phyloP scores from a whole-genome alignment of 2,329 filamentous ascomycete species.

The Trichoderma polysporum region DNA sequence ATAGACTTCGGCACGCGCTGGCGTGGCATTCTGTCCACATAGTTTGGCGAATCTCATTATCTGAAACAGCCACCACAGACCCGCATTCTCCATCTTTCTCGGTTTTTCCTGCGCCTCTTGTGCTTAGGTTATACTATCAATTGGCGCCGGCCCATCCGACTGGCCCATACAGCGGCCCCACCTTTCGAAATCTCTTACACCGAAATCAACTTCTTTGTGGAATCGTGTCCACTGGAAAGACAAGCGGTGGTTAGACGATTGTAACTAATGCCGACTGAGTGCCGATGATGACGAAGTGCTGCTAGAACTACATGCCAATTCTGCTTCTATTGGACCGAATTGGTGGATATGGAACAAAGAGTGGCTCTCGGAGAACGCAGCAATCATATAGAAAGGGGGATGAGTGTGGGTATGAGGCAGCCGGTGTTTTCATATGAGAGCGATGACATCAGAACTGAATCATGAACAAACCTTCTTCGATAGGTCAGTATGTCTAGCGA shows the following conservation, averaged over 20 bases:
- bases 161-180: constrained; percentile 7
- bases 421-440: background rate
- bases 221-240: background rate
- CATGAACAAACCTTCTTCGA: constrained; percentile 11
- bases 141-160: constrained; percentile 14
- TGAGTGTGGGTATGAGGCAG: constrained; percentile 2
- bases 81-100: constrained; percentile 5
- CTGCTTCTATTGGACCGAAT: background rate
- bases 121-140: background rate
- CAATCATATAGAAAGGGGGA: background rate
- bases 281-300: constrained; percentile 1
- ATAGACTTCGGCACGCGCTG: background rate
- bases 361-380: background rate
- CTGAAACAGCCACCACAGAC: constrained; percentile 3
- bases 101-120: background rate
- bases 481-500: background rate
- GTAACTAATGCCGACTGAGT: background rate
- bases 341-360: background rate
- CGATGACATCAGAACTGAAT: constrained; percentile 19
- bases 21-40: background rate
- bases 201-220: background rate
- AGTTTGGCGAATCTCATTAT: constrained; percentile 4
- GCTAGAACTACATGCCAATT: background rate
- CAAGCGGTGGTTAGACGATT: background rate
- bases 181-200: constrained; percentile 14